Percentiles rank a stretch among this genome's conserved stretches.
phyloP scores from a whole-genome alignment of 2,329 filamentous ascomycete species.

The Rugonectria rugulosa region DNA sequence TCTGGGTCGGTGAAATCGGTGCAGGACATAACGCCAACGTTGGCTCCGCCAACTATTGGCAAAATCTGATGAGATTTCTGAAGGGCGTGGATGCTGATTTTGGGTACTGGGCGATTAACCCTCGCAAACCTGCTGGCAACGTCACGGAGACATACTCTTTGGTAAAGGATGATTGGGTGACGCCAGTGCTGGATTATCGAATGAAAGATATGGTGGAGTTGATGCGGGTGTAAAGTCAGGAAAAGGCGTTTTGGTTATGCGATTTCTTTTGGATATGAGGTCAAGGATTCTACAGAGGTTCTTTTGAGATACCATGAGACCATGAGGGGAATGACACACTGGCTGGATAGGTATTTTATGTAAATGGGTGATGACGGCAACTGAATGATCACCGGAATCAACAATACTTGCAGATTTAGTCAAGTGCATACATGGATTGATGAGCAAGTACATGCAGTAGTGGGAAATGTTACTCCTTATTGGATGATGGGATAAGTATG shows the following conservation, averaged over 20 bases:
- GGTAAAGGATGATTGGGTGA: conserved; percentile 70
- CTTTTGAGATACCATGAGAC: no score
- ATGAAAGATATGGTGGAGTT: conserved; percentile 67
- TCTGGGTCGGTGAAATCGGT: conserved; percentile 75
- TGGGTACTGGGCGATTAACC: conserved; percentile 76
- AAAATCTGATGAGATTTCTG: conserved; percentile 67
- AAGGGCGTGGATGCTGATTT: conserved; percentile 68
- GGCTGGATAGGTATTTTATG: no score
- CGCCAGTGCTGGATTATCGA: conserved; percentile 67
- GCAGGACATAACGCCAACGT: conserved; percentile 60
- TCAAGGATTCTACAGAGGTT: no score
- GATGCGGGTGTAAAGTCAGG: conserved; percentile 44
- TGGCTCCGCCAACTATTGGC: conserved; percentile 71
- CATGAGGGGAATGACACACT: no score
- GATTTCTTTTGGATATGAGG: conserved; percentile 15
- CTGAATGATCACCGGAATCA: no score
- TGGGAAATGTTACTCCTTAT: no score
- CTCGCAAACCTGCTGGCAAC: conserved; percentile 66
- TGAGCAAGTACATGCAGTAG: no score
- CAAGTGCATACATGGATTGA: no score
- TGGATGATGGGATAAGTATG: no score
- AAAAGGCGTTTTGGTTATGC: neutral
- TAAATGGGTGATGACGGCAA: no score
- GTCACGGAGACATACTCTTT: conserved; percentile 67
- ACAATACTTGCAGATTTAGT: no score